Evolutionary conservation across 768 basidiomycete species (phyloP), one percentile per base, ranked within the genome.

Genomic region (Kwoniella newhampshirensis): DNA sequence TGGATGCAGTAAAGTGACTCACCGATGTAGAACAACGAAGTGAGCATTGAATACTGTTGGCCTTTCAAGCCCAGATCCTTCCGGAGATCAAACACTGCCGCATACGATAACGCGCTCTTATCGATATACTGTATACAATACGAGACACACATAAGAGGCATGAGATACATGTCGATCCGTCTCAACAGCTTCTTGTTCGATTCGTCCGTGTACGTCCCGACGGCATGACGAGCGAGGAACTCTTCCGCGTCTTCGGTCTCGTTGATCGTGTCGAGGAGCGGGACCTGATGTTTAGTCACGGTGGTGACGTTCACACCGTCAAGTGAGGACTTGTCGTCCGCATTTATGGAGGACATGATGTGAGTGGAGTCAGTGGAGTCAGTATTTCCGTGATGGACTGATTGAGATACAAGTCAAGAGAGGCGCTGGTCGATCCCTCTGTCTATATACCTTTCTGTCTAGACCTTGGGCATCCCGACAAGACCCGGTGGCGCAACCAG

Each of bases 71-170:
- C 32, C 18, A 50, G n/a, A 39, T 50, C 49, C 21, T 36, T 39
- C 36, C 39, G 36, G 2, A 50, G 23, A 11, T 36, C 49, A 50
- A 50, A 50, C n/a, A 50, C 49, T 13, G 49, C 49, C 11, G 49
- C 49, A 39, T 50, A 50, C 5, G 49, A 30, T 23, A 50, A 25
- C 6, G 49, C 49, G n/a, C 32, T 36, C 25, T 50, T 50, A 35
- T 50, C 49, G 28, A 50, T 50, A 21, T 50, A 50, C 26, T 50
- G 49, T 20, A 50, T 50, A 39, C 49, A 50, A 25, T 50, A 50
- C n/a, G 49, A 50, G n/a, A 50, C 37, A 39, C 49, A 50, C 49
- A 50, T 50, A 30, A 50, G 25, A 13, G 49, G 49, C 49, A 50
- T 50, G 8, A 50, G 21, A 23, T 39, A 50, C 49, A 50, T 50